phyloP scores from a whole-genome alignment of 106 monocot genomes.

The Agapanthus africanus region DNA sequence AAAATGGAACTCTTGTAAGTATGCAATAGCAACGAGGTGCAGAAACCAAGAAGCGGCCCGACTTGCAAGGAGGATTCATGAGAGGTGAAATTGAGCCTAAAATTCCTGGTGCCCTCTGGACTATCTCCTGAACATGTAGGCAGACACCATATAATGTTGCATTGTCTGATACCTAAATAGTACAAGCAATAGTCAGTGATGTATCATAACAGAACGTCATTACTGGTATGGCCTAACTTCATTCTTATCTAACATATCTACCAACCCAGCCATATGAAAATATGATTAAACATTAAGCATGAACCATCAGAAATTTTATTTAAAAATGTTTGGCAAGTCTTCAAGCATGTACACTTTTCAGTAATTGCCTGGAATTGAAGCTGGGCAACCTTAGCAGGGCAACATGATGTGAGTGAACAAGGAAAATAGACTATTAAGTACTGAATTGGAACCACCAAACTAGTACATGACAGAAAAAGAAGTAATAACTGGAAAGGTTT shows the following conservation, averaged over 20 bases:
- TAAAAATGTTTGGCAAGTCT: neutral
- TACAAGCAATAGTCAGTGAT: conserved; percentile 17
- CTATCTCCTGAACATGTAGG: conserved; percentile 82
- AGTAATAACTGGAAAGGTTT: too few species aligned
- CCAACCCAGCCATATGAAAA: too few species aligned
- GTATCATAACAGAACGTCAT: neutral
- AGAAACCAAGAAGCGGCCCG: conserved; percentile 76
- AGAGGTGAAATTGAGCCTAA: conserved; percentile 60
- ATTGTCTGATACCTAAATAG: conserved; percentile 73
- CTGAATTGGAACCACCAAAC: conserved; percentile 1
- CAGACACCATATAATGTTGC: conserved; percentile 91
- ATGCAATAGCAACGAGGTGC: conserved; percentile 97
- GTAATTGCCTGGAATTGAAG: neutral
- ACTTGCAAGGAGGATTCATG: conserved; percentile 30
- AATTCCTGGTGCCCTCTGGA: conserved; percentile 87
- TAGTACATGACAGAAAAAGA: neutral
- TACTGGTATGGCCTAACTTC: neutral
- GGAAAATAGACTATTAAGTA: neutral
- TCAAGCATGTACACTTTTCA: neutral
- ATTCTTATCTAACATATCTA: too few species aligned
- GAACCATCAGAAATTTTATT: neutral
- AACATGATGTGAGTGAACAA: neutral
- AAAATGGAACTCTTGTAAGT: conserved; percentile 91
- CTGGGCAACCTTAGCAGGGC: neutral
- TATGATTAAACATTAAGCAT: neutral